Evolutionary conservation across 2,329 filamentous ascomycete species (phyloP), one percentile per base, ranked within the genome.

Genomic region (Fusarium pseudoanthophilum): DNA sequence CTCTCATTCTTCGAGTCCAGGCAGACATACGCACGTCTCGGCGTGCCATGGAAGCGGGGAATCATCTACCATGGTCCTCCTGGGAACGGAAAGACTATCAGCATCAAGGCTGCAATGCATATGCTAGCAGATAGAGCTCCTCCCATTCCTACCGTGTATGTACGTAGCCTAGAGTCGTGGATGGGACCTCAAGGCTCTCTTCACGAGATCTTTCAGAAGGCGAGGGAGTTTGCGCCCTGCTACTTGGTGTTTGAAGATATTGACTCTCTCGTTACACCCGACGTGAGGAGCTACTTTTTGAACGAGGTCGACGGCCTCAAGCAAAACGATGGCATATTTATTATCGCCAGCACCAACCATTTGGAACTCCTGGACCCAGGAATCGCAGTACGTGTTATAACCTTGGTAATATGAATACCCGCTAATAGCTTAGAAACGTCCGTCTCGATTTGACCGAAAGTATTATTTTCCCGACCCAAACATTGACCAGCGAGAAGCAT

Each of bases 231-330:
- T 24, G 48, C 48, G 11, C 48, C 48, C 2, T 51, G 48, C 16
- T 51, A 51, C 11, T 14, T 51, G 16, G 48, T 51, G 11, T 51
- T 51, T 20, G 48, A 51, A 20, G 48, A 51, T 51, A 51, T 51
- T 7, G 48, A 51, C 11, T 51, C 48, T 24, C 48, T 51, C 11
- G 30, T 51, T 14, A 51, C 48, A 5, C 30, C 48, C 8, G 11
- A 51, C 15, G 48, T 51, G 16, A 51, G 48, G 8, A 51, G 48
- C 21, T 51, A 51, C 11, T 51, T 51, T 11, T 24, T 51, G 16
- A 51, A 51, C 8, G 48, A 51, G 11, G 48, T 51, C 16, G 48
- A 51, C n/a, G 30, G 48, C 48, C 30, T 51, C 0, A 51, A 51
- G 30, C 48, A 34, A 8, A 51, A 51, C 4, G 28, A 51, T 11